phyloP scores from a whole-genome alignment of 2,329 filamentous ascomycete genomes.

The Aspergillus sp. region DNA sequence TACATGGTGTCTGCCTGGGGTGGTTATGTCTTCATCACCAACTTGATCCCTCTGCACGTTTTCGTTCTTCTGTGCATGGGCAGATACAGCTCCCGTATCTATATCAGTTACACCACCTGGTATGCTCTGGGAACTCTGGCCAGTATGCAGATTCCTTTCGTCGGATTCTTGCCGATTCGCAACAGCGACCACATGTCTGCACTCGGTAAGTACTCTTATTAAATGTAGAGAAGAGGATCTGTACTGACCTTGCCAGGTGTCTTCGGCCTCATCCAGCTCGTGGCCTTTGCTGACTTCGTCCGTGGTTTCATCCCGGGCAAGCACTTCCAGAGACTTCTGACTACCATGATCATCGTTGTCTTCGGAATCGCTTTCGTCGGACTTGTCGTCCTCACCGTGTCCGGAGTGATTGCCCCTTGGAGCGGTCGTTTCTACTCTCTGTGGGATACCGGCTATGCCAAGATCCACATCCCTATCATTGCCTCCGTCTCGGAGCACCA shows the following conservation, averaged over 20 bases:
- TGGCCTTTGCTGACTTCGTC: slow-evolving; percentile 89
- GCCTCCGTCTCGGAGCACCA: slow-evolving; percentile 99
- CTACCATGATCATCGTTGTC: slow-evolving; percentile 70
- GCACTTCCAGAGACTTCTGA: slow-evolving; percentile 90
- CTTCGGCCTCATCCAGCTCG: slow-evolving; percentile 91
- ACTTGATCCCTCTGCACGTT: slow-evolving; percentile 88
- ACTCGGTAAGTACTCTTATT: slow-evolving; percentile 63
- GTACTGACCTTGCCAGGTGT: slow-evolving; percentile 62
- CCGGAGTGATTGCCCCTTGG: slow-evolving; percentile 95
- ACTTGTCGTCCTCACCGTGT: slow-evolving; percentile 79
- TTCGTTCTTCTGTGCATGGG: slow-evolving; percentile 97
- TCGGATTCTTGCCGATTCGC: slow-evolving; percentile 92
- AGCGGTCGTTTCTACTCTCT: slow-evolving; percentile 98
- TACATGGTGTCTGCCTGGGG: slow-evolving; percentile 99
- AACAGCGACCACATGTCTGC: slow-evolving; percentile 99
- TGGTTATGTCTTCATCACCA: slow-evolving; percentile 99
- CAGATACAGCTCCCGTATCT: slow-evolving; percentile 87
- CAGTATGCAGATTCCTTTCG: slow-evolving; percentile 99
- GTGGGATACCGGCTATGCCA: slow-evolving; percentile 98
- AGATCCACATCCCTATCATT: slow-evolving; percentile 99
- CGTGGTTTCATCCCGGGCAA: slow-evolving; percentile 84
- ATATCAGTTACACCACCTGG: slow-evolving; percentile 98
- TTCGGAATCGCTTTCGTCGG: slow-evolving; percentile 72
- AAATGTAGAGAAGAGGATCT: background rate
- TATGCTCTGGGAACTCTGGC: slow-evolving; percentile 93